phyloP scores from a whole-genome alignment of 495 filamentous ascomycete species.

The Penicillium odoratum region DNA sequence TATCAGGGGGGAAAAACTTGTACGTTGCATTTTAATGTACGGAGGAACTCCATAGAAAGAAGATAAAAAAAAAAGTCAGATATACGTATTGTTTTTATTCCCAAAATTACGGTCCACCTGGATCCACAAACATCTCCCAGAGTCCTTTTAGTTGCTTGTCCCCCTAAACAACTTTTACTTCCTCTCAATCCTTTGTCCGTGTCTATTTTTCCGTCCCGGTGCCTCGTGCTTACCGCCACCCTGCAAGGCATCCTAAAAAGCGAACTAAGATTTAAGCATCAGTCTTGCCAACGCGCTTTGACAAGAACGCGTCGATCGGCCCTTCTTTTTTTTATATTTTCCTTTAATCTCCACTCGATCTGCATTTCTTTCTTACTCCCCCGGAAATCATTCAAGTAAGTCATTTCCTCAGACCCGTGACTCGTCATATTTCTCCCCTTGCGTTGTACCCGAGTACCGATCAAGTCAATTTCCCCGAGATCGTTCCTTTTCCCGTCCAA shows the following conservation, averaged over 20 bases:
- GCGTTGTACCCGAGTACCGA: conserved; percentile 5
- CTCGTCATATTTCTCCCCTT: conserved; percentile 30
- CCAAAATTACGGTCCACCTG: conserved; percentile 44
- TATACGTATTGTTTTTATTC: background rate
- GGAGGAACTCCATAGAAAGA: background rate
- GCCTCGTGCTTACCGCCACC: conserved; percentile 44
- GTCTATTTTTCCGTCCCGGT: conserved; percentile 29
- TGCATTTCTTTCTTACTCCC: conserved; percentile 8
- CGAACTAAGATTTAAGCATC: conserved; percentile 53
- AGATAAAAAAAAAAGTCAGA: background rate
- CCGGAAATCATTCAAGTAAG: conserved; percentile 8
- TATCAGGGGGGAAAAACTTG: background rate
- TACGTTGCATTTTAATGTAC: conserved; percentile 3
- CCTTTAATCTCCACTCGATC: conserved; percentile 7
- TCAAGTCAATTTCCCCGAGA: conserved; percentile 36
- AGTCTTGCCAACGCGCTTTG: conserved; percentile 27
- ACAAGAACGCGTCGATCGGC: conserved; percentile 35
- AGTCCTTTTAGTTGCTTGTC: conserved; percentile 29
- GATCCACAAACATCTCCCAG: conserved; percentile 33
- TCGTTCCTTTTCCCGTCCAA: conserved; percentile 9
- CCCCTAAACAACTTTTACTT: conserved; percentile 28
- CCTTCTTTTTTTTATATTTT: conserved; percentile 12
- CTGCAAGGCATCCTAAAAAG: conserved; percentile 52
- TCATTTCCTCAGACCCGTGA: conserved; percentile 27
- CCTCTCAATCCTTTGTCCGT: conserved; percentile 20